phyloP scores from a whole-genome alignment of 352 stramenopile species.

The Globisporangium polare region DNA sequence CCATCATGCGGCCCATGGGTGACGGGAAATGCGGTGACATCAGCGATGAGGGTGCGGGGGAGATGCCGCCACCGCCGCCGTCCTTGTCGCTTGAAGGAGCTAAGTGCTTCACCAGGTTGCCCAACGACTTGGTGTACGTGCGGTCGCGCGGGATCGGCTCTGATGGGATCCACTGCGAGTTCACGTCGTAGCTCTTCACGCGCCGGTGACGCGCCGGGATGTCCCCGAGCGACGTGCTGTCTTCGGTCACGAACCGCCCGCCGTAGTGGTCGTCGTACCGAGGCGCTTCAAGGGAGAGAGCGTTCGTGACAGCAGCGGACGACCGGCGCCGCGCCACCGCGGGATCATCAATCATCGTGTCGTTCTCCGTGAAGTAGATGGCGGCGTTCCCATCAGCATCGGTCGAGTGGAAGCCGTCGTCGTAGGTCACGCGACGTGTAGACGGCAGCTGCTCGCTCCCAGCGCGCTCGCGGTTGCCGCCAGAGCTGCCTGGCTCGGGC shows the following conservation, averaged over 20 bases:
- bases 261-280: conserved; percentile 29
- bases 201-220: conserved; percentile 26
- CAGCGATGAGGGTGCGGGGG: conserved; percentile 8
- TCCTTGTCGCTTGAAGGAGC: conserved; percentile 39
- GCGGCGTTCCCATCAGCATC: background rate
- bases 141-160: conserved; percentile 36
- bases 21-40: conserved; percentile 40
- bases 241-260: conserved; percentile 4
- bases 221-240: background rate
- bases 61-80: background rate
- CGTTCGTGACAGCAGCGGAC: conserved; percentile 26
- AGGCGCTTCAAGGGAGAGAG: conserved; percentile 40
- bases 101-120: conserved; percentile 78
- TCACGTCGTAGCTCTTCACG: conserved; percentile 47
- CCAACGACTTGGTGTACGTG: conserved; percentile 78
- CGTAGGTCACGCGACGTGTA: background rate
- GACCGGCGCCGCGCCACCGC: conserved; percentile 7
- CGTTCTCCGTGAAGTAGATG: background rate
- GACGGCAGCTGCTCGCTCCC: background rate
- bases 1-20: conserved; percentile 38
- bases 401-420: background rate
- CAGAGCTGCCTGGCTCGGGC: background rate
- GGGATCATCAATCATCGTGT: background rate
- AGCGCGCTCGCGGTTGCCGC: background rate
- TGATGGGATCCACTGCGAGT: conserved; percentile 23